Percentiles rank a stretch among this genome's conserved stretches.
Conservation (phyloP, 2,329 filamentous ascomycete genomes). For the Basipetospora chlamydospora region DNA sequence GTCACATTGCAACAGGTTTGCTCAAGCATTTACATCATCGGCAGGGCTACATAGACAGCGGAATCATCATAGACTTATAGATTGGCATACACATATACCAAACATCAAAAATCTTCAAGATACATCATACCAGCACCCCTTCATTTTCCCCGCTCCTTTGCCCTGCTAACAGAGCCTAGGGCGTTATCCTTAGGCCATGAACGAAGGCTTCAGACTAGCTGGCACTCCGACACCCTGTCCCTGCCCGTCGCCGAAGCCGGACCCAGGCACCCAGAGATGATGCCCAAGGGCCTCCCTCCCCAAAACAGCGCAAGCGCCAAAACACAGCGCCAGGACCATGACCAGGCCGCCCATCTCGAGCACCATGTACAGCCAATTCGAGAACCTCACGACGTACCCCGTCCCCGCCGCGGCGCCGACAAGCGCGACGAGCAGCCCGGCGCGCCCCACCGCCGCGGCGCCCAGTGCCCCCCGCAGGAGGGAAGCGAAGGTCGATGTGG, state of each 20-base stretch:
- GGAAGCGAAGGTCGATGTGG: neutral
- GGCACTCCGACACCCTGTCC: neutral
- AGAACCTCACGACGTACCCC: conserved; percentile 1
- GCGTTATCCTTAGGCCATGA: too few species aligned
- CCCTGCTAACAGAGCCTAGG: too few species aligned
- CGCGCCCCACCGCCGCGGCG: neutral
- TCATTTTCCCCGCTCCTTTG: too few species aligned
- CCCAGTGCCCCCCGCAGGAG: neutral
- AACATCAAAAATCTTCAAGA: neutral
- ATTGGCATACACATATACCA: neutral
- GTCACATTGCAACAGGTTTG: too few species aligned
- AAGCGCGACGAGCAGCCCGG: neutral
- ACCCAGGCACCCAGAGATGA: neutral
- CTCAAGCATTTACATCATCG: too few species aligned
- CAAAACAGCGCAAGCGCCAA: neutral
- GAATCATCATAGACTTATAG: too few species aligned
- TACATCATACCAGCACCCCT: too few species aligned
- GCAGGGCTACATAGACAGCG: too few species aligned
- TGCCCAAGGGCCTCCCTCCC: neutral
- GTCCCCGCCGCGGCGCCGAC: neutral
- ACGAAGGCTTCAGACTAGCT: too few species aligned
- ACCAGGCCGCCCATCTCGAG: neutral
- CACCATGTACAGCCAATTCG: conserved; percentile 1
- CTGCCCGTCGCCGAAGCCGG: neutral
- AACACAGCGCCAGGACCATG: neutral